These are phyloP conservation scores for Eucalyptus guilfoylei DNA, from an alignment of 345 rosid genomes.

Conservation along the genomic window DNA sequence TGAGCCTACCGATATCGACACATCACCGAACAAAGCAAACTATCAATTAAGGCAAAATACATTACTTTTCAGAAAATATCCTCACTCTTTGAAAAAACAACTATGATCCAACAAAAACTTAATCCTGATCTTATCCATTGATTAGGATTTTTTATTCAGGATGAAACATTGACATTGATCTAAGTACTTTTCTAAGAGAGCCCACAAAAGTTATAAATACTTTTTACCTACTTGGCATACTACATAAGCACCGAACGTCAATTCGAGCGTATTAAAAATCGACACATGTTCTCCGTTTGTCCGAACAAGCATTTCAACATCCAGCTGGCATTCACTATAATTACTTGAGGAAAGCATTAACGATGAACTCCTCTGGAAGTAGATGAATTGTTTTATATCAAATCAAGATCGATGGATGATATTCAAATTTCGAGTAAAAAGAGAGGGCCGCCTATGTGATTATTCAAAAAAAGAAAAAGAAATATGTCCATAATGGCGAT, in stretches of 20 bases:
- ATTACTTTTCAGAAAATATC: neutral
- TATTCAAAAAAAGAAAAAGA: neutral
- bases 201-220: neutral
- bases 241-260: neutral
- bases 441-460: neutral
- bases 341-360: neutral
- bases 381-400: neutral
- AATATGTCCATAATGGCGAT: neutral
- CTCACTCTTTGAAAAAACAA: neutral
- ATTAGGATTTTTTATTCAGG: neutral
- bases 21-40: neutral
- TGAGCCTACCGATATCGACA: neutral
- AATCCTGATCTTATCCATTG: neutral
- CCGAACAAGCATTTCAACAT: neutral
- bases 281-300: neutral
- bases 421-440: neutral
- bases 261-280: neutral
- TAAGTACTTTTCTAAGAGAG: neutral
- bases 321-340: neutral
- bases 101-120: neutral
- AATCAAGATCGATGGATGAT: neutral
- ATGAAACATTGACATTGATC: neutral
- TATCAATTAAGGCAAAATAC: neutral
- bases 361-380: neutral
- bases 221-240: neutral